Conservation (phyloP, 176 grass and related monocot species). For the Eleusine coracana region DNA sequence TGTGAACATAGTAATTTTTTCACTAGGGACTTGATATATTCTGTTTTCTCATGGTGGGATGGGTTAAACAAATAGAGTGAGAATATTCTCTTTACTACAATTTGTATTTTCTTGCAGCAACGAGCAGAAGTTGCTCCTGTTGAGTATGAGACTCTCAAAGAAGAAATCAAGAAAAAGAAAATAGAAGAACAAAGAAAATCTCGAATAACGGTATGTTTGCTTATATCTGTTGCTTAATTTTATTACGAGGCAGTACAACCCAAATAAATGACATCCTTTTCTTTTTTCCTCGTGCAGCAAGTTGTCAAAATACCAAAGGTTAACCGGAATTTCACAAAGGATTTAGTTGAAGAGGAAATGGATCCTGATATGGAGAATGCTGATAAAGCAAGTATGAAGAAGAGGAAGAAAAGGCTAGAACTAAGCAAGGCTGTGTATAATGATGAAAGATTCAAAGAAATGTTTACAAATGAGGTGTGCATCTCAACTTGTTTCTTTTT, state of each 20-base stretch:
- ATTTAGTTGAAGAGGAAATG: conserved; percentile 59
- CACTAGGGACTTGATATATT: conserved; percentile 5
- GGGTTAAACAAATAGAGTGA: not conserved
- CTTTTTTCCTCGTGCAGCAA: conserved; percentile 49
- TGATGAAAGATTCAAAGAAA: conserved; percentile 65
- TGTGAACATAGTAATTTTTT: conserved; percentile 7
- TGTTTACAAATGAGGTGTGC: conserved; percentile 76
- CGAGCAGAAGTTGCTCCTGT: conserved; percentile 58
- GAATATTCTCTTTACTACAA: conserved; percentile 16
- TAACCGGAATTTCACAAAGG: conserved; percentile 66
- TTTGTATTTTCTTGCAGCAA: conserved; percentile 58
- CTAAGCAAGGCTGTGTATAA: conserved; percentile 40
- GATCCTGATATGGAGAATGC: conserved; percentile 54
- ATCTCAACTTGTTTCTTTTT: conserved; percentile 18
- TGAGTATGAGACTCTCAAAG: conserved; percentile 52
- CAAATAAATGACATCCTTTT: not conserved
- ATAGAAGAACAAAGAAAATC: conserved; percentile 59
- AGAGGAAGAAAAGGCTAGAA: conserved; percentile 61
- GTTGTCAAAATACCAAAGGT: conserved; percentile 74
- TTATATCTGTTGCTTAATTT: conserved; percentile 22
- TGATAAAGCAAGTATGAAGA: conserved; percentile 61
- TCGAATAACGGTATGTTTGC: conserved; percentile 69
- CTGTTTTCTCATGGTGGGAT: not conserved
- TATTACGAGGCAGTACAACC: conserved; percentile 1
- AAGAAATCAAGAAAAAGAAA: conserved; percentile 66